Base-by-base conservation (phyloP, 2,329 filamentous ascomycete species). In the Juglanconis juglandina region DNA sequence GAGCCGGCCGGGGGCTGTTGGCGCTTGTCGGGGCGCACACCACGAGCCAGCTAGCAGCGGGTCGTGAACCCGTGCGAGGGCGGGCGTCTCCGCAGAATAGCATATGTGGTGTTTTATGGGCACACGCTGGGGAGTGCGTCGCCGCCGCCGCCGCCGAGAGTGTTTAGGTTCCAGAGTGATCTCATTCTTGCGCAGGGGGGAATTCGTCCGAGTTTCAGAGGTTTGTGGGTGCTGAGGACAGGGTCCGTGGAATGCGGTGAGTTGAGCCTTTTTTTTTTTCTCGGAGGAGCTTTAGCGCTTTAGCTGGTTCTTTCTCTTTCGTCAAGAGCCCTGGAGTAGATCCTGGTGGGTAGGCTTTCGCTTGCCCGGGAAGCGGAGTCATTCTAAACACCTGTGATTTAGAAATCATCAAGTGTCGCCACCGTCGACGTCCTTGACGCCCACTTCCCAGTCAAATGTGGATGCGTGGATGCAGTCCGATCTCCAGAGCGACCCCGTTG, bases 11-110 rank as follows among this genome's bases (percentile, higher is more conserved):
- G 79, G 79, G 81, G 9, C 75, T 83, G 1, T 79, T 80, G 4
- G 82, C 83, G 4, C 77, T 85, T 3, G 67, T 85, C 10, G 83
- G 83, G 47, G 82, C 83, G 0, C 83, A 85, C 66, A 79, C 78
- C 1, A 76, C 79, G 3, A 79, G 78, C 3, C 77, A 78, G 78
- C 3, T 77, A 78, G 64, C 81, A 84, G 67, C 74, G 75, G 61
- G 75, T 76, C 46, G 74, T 77, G 63, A 75, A 82, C 61, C 51
- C 67, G 0, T 17, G 59, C 64, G 2, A 72, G 77, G 39, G 72
- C 74, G 3, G 76, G 75, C 13, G 74, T 76, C 17, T 11, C 76
- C 81, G 0, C 79, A 83, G 61, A 82, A 85, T 61, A 77, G 73
- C 48, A 83, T 80, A 84, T 57, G 76, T 79, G 0, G 69, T 77